Evolutionary conservation across 2,329 filamentous ascomycete genomes (phyloP), one percentile per base, ranked within the genome.

Genomic region (Blastomyces gilchristii): DNA sequence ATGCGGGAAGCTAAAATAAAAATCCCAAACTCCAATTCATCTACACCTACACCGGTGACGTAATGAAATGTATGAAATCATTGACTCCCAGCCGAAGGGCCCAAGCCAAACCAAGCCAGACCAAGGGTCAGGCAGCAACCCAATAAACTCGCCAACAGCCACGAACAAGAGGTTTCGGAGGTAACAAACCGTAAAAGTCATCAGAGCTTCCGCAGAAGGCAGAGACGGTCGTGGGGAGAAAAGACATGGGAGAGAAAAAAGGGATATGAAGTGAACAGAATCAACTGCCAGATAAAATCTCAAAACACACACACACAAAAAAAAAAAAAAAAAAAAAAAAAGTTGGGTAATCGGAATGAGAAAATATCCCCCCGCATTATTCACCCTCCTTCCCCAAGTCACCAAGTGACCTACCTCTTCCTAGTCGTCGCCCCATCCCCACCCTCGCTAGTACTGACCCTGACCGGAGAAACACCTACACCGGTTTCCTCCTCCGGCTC

Each of bases 401-500:
- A 8, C 53, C 43, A n/a, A 45, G 16, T 18, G 16, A 8, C 16
- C 43, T 45, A 56, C 34, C 31, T 22, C 31, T 37, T 45, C 22
- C 12, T 58, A 43, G 25, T 31, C 22, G 39, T 31, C 56, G 22
- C 25, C 14, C 34, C 56, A 43, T n/a, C 54, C 31, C 22, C 34
- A 22, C 49, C 25, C n/a, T 49, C 47, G 9, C n/a, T n/a, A 49
- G 25, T 6, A 6, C 12, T 2, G 11, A 25, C 25, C 11, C 12
- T 2, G 11, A 25, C 25, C 11, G 37, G 11, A 45, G 12, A 18
- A 9, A 34, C 53, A 41, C 37, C 9, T 12, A n/a, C 56, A 22
- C 22, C 12, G 1, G 11, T 25, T 50, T 91, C 89, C 70, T 94
- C 90, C 65, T 91, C 81, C 3, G 92, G 90, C 78, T 97, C 93